Evolutionary conservation across 768 basidiomycete species (phyloP).

Genomic region (Boletus bicolor): DNA sequence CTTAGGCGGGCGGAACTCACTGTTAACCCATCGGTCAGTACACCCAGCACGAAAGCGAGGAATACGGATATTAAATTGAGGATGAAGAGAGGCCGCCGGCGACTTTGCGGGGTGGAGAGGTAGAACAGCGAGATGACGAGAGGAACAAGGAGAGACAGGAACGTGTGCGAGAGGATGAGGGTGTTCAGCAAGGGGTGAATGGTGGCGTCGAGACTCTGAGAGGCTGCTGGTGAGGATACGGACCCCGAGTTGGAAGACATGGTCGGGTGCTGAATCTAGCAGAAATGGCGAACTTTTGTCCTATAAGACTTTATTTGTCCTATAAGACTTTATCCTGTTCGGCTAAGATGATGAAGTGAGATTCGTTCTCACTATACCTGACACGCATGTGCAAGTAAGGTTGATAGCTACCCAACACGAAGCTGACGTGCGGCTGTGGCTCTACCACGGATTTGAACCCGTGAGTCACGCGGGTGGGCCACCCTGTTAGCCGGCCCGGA

Average conservation of each 20-base stretch:
- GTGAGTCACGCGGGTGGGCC: neutral
- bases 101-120: conserved; percentile 19
- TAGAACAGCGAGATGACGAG: conserved; percentile 20
- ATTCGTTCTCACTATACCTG: neutral
- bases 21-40: conserved; percentile 6
- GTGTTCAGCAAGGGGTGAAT: conserved; percentile 12
- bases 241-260: conserved; percentile 6
- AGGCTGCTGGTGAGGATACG: neutral
- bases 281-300: neutral
- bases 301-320: neutral
- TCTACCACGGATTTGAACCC: neutral
- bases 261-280: neutral
- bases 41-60: conserved; percentile 14
- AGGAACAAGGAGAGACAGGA: conserved; percentile 19
- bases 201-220: neutral
- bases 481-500: no score
- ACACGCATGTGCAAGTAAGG: neutral
- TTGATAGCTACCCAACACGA: neutral
- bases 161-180: conserved; percentile 24
- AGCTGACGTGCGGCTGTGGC: no score
- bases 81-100: conserved; percentile 17
- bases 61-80: conserved; percentile 13
- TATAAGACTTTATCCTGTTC: neutral
- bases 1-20: conserved; percentile 1
- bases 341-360: neutral